Conservation (phyloP, 306 rosid species). For the Pachyrhizus erosus region DNA sequence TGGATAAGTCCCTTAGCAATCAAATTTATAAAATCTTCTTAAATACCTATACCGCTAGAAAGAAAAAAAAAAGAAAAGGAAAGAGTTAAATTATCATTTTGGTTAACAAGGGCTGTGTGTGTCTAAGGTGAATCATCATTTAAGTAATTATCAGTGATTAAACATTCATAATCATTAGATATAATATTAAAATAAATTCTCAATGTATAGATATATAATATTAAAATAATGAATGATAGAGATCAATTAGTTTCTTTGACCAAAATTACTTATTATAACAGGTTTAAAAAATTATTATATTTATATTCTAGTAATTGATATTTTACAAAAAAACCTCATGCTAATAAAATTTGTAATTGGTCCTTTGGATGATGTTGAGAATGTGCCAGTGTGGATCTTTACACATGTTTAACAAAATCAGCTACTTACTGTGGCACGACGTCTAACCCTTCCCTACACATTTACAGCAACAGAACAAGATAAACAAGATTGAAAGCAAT, state of each 20-base stretch:
- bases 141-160: no score
- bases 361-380: neutral
- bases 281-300: no score
- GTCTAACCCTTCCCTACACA: neutral
- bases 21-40: neutral
- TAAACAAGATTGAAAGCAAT: neutral
- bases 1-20: neutral
- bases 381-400: neutral
- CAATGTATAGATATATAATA: no score
- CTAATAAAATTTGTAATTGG: neutral
- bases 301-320: neutral
- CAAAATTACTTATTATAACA: neutral
- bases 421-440: neutral
- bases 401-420: neutral
- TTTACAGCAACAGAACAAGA: neutral
- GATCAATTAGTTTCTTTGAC: neutral
- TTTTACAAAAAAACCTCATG: neutral
- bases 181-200: no score
- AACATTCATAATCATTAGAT: neutral
- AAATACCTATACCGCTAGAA: neutral
- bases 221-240: neutral
- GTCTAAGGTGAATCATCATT: no score
- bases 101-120: neutral
- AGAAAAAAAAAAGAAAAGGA: no score
- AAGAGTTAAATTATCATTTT: neutral